Conservation (phyloP, 495 filamentous ascomycete genomes). For the Hypomontagnella monticulosa region DNA sequence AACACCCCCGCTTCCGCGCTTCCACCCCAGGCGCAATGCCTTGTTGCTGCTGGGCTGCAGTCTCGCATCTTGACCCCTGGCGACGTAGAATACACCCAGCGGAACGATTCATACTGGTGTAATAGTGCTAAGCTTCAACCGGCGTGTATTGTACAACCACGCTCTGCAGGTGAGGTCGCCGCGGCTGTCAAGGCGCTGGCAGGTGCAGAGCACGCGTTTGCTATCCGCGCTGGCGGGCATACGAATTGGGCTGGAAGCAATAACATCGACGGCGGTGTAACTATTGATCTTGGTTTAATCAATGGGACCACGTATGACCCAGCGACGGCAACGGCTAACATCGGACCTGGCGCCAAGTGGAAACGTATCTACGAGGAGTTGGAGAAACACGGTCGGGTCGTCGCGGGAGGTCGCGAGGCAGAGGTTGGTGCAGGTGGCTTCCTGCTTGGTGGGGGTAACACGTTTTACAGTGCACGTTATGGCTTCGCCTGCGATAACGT, state of each 20-base stretch:
- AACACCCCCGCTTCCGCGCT: too few species aligned
- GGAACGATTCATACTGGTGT: slow-evolving; percentile 59
- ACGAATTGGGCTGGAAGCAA: slow-evolving; percentile 58
- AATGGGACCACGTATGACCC: slow-evolving; percentile 49
- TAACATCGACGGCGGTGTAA: slow-evolving; percentile 63
- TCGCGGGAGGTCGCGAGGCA: slow-evolving; percentile 64
- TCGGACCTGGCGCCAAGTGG: slow-evolving; percentile 63
- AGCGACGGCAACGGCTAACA: slow-evolving; percentile 47
- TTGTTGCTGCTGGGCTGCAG: too few species aligned
- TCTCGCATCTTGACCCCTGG: slow-evolving; percentile 1
- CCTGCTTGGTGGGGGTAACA: slow-evolving; percentile 65
- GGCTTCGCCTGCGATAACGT: slow-evolving; percentile 65
- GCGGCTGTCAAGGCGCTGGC: slow-evolving; percentile 47
- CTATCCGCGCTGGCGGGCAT: slow-evolving; percentile 64
- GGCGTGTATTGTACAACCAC: slow-evolving; percentile 56
- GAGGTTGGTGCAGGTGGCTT: slow-evolving; percentile 69
- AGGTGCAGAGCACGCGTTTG: slow-evolving; percentile 53
- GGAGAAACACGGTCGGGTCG: slow-evolving; percentile 54
- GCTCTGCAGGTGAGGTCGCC: slow-evolving; percentile 50
- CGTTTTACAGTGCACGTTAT: slow-evolving; percentile 55
- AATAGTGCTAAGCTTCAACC: slow-evolving; percentile 51
- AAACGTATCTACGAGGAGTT: slow-evolving; percentile 62
- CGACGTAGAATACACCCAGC: slow-evolving; percentile 5
- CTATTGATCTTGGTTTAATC: slow-evolving; percentile 63
- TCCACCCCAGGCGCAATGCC: too few species aligned